Evolutionary conservation across 495 filamentous ascomycete genomes (phyloP), one percentile per base, ranked within the genome.

Genomic region (Hypomontagnella monticulosa): DNA sequence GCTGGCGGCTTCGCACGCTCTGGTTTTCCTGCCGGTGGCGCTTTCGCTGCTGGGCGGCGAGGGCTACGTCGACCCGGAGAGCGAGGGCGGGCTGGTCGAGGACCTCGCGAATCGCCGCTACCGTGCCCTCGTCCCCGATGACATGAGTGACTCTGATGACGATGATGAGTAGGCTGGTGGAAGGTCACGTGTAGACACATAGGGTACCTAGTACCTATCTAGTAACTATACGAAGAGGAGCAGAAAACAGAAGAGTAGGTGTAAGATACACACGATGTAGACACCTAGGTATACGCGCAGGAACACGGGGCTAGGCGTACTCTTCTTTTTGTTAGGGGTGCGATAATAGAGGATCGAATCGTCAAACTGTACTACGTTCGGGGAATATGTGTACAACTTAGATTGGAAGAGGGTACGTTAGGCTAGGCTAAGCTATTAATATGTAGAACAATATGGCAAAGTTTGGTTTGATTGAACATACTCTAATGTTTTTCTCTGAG

Each of bases 1-100:
- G 16, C 92, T 96, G 61, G 96, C 92, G n/a, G 91, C 92, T 16
- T 81, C 84, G 0, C 95, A 99, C 74, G 91, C 93, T 9, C 82
- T 99, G 12, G 84, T 99, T 2, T 96, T 97, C 76, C 78, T 99
- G 61, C 95, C 95, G 0, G 96, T 97, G 5, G 91, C 89, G 23
- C 81, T 99, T 60, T 94, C 91, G 70, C 82, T 96, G 38, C 80
- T 92, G 58, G 95, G 95, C 9, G 95, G 95, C 4, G 88, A 90
- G 61, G 94, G 94, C 11, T 99, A 95, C 72, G 78, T 91, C 27
- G 92, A 96, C 71, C 87, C 91, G 0, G 93, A 95, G 66, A 87
- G 86, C 27, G 90, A 91, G 23, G 93, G 92, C 1, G 91, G 94
- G 0, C 74, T 97, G 18, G 92, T 93, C 72, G 91, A 95, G 64